Evolutionary conservation across 2,329 filamentous ascomycete species (phyloP), one percentile per base, ranked within the genome.

Genomic region (Thermothelomyces thermophilus): DNA sequence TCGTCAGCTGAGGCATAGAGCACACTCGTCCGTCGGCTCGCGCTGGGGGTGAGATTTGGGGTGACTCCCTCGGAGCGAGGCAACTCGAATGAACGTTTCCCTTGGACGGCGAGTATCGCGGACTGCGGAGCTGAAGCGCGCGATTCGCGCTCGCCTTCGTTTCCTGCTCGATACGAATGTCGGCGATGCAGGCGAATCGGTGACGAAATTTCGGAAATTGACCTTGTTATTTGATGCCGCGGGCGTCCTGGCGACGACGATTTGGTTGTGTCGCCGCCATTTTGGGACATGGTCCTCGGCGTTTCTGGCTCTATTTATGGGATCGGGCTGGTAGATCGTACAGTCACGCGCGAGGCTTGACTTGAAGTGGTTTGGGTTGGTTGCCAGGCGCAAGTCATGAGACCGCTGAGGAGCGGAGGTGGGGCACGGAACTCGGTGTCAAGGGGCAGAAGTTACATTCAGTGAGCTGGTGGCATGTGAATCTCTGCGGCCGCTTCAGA

Each of bases 151-250:
- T 79, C 73, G 49, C 67, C 66, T 39, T 60, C 64, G 13, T 71
- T 59, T 31, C 19, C 44, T 22, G 41, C 64, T 39, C 68, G 65
- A 50, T 68, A 65, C 48, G 59, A 62, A 28, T 72, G 70, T 47
- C 67, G 62, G 10, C 64, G 61, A 43, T 65, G 63, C 55, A 69
- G 64, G 50, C 66, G 70, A 52, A 70, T 66, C 19, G 76, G 74
- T 31, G 73, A 71, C 20, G 75, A 69, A 45, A 79, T 58, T 56
- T 80, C 77, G 39, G 73, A 74, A 51, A 80, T 71, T 41, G 80
- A 82, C 30, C 76, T 73, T 53, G 71, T 75, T 52, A 80, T 68
- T 57, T 77, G 75, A 58, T 79, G 78, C 51, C 72, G 72, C 20
- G 70, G 63, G 19, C 68, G 66, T 41, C 60, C 62, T 20, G 68